Base-by-base conservation (phyloP, 768 basidiomycete species). In the Naganishia vishniacii region DNA sequence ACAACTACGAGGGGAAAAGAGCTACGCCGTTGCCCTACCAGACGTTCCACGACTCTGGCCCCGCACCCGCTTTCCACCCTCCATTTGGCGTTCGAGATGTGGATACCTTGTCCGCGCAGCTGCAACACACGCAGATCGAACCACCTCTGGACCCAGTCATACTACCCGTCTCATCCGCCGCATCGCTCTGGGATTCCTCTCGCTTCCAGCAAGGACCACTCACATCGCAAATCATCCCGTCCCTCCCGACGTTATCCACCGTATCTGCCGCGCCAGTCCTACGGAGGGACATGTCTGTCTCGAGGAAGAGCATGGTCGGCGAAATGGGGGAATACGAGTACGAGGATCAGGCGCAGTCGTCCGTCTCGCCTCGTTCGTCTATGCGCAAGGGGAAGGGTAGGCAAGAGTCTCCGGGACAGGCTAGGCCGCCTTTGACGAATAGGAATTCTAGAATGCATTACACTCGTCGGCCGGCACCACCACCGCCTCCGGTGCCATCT, bases 391-490 rank as follows among this genome's bases (percentile, higher is more conserved):
- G 53, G 7, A 56, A 56, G 53, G 40, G 34, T 16, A 23, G 20
- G 18, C 34, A 56, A 12, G 53, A 56, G 5, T 12, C n/a, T n/a
- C n/a, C 32, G 34, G 37, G 53, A 6, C 32, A 20, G n/a, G 34
- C 28, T 20, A 28, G 53, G 26, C 34, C 53, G 31, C 34, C 32
- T 4, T 40, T 56, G 1, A 26, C 25, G 20, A 56, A 56, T 41
- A n/a, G 53, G 23, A 56, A 56, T 37, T 56, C 53, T n/a, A 56
- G 53, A n/a, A 56, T 56, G 53, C 53, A 56, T 26, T 56, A 56
- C 26, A 56, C 53, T 1, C 32, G 53, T 13, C 53, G 53, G 8
- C 53, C 53, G n/a, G 53, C 53, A 41, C 53, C 53, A 20, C 53
- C 53, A 18, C 53, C 53, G 31, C 53, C 53, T n/a, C 53, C 53